Conservation (phyloP, 805 yeast genomes). For the Brettanomyces bruxellensis region DNA sequence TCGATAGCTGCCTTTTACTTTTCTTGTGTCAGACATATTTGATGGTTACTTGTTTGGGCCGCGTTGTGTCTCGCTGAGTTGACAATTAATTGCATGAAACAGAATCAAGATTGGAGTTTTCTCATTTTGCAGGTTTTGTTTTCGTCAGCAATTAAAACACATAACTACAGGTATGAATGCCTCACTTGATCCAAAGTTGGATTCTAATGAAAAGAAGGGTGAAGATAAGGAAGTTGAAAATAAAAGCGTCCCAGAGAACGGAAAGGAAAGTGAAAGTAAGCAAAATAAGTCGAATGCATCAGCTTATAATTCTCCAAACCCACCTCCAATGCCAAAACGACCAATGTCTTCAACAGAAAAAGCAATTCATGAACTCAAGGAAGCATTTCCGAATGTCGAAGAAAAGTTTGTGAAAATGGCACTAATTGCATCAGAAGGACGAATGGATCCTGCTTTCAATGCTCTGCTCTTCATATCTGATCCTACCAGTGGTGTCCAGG, state of each 20-base stretch:
- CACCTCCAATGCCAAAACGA: slow-evolving; percentile 46
- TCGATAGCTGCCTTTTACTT: no score
- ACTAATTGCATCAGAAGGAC: slow-evolving; percentile 77
- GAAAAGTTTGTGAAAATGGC: slow-evolving; percentile 66
- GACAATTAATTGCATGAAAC: no score
- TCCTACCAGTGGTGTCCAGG: slow-evolving; percentile 49
- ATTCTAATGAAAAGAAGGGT: not conserved
- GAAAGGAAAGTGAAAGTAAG: not conserved
- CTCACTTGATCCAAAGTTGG: not conserved
- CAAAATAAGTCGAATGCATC: not conserved
- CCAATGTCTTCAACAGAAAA: slow-evolving; percentile 54
- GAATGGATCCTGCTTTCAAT: slow-evolving; percentile 77
- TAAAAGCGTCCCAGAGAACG: not conserved
- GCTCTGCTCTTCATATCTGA: slow-evolving; percentile 77
- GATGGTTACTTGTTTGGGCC: no score
- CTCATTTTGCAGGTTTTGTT: no score
- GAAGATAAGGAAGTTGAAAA: not conserved
- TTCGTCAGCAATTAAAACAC: no score
- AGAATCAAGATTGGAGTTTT: no score
- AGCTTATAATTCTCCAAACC: slow-evolving; percentile 6
- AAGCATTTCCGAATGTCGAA: slow-evolving; percentile 80
- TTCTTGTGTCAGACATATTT: no score
- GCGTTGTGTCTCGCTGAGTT: no score
- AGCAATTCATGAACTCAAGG: slow-evolving; percentile 53
- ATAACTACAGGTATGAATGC: no score